These are phyloP conservation scores for Sporothrix sp. DNA, from an alignment of 2,329 filamentous ascomycete genomes.

Conservation along the genomic window DNA sequence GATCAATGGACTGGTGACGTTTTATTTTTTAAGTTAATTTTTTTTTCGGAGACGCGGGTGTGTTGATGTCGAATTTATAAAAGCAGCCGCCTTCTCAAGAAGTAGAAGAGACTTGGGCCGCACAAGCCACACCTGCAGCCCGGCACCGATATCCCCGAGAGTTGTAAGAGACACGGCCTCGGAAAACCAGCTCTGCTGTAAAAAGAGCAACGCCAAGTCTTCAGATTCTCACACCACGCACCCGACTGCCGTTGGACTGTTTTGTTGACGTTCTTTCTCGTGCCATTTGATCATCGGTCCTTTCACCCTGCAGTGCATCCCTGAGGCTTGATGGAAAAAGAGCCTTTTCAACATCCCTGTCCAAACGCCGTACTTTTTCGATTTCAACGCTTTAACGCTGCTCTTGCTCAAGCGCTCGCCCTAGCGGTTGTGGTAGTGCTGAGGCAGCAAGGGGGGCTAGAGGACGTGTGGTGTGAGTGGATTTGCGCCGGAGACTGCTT, in stretches of 20 bases:
- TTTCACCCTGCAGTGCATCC: background rate
- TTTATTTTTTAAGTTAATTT: background rate
- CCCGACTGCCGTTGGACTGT: background rate
- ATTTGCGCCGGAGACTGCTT: background rate
- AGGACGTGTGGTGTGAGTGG: background rate
- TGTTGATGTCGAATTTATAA: background rate
- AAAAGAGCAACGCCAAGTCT: no score
- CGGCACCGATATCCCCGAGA: constrained; percentile 6
- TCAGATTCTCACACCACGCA: background rate
- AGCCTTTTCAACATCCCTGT: background rate
- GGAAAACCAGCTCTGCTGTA: background rate
- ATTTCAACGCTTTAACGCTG: background rate
- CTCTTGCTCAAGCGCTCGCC: background rate
- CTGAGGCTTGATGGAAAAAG: background rate
- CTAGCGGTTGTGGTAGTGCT: background rate
- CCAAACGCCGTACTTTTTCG: no score
- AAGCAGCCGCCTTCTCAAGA: background rate
- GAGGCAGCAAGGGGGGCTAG: background rate
- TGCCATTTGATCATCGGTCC: background rate
- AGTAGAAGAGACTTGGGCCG: no score
- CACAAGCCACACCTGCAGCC: background rate
- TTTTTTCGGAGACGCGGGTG: background rate
- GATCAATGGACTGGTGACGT: no score
- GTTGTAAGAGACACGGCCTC: background rate
- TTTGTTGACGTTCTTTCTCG: background rate